Conservation (phyloP, 2,329 filamentous ascomycete genomes). For the Septoria linicola region DNA sequence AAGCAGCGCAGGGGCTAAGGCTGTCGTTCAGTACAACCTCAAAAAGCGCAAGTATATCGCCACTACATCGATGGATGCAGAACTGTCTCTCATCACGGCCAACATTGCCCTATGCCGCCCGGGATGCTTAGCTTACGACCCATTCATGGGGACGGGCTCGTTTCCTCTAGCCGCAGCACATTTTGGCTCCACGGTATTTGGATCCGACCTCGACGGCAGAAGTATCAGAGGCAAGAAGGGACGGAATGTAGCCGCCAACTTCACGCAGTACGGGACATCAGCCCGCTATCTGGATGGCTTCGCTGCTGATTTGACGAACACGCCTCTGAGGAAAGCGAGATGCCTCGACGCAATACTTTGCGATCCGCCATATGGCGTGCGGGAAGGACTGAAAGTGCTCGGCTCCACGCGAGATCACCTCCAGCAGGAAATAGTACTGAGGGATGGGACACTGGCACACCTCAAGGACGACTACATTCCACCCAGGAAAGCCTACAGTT, state of each 20-base stretch:
- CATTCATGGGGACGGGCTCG: constrained; percentile 91
- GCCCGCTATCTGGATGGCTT: constrained; percentile 72
- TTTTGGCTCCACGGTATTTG: constrained; percentile 79
- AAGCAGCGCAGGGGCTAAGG: constrained; percentile 59
- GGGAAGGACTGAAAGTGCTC: constrained; percentile 86
- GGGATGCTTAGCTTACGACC: constrained; percentile 87
- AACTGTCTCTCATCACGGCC: constrained; percentile 84
- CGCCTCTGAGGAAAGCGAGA: constrained; percentile 59
- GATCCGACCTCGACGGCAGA: constrained; percentile 90
- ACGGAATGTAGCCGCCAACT: constrained; percentile 68
- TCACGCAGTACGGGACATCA: constrained; percentile 74
- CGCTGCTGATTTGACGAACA: constrained; percentile 83
- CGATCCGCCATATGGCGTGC: constrained; percentile 92
- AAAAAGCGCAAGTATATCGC: constrained; percentile 94
- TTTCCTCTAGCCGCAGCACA: constrained; percentile 88
- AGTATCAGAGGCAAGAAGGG: constrained; percentile 70
- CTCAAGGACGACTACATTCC: constrained; percentile 72
- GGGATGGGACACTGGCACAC: constrained; percentile 69
- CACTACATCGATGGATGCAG: constrained; percentile 96
- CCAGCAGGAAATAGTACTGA: constrained; percentile 57
- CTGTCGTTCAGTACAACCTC: constrained; percentile 73
- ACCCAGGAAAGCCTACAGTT: constrained; percentile 89
- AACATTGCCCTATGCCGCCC: constrained; percentile 82
- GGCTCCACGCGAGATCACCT: constrained; percentile 64
- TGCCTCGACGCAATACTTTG: constrained; percentile 89